These are phyloP conservation scores for Apiotrichum sp. DNA, from an alignment of 1,284 basidiomycete species.

Conservation along the genomic window DNA sequence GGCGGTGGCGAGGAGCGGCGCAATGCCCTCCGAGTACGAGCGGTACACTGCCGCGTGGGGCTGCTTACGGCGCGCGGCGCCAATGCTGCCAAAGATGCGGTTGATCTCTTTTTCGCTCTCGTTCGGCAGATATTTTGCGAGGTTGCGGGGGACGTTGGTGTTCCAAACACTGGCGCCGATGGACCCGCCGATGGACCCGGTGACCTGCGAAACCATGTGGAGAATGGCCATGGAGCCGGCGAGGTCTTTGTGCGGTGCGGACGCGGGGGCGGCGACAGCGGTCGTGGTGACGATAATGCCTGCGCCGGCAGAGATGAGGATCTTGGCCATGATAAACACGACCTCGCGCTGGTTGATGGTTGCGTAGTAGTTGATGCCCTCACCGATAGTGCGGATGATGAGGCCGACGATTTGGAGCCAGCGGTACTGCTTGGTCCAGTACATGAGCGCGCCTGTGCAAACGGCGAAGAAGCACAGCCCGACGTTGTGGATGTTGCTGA, in stretches of 20 bases:
- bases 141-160: constrained; percentile 23
- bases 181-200: constrained; percentile 1
- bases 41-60: constrained; percentile 25
- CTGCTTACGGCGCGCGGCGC: constrained; percentile 23
- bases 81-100: constrained; percentile 32
- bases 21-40: constrained; percentile 29
- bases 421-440: constrained; percentile 46
- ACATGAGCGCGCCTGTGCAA: constrained; percentile 36
- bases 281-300: constrained; percentile 36
- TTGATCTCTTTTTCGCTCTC: constrained; percentile 24
- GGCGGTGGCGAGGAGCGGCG: constrained; percentile 23
- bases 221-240: constrained; percentile 6
- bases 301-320: constrained; percentile 19
- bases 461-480: constrained; percentile 35
- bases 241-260: constrained; percentile 8
- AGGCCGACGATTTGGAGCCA: constrained; percentile 26
- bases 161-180: constrained; percentile 8
- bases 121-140: constrained; percentile 26
- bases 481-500: constrained; percentile 16
- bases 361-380: constrained; percentile 9
- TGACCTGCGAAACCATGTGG: constrained; percentile 9
- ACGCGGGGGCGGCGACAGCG: constrained; percentile 13
- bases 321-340: constrained; percentile 33
- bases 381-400: constrained; percentile 19
- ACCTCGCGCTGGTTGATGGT: constrained; percentile 11